Conservation (phyloP, 2,329 filamentous ascomycete species). For the Xylaria sp. region DNA sequence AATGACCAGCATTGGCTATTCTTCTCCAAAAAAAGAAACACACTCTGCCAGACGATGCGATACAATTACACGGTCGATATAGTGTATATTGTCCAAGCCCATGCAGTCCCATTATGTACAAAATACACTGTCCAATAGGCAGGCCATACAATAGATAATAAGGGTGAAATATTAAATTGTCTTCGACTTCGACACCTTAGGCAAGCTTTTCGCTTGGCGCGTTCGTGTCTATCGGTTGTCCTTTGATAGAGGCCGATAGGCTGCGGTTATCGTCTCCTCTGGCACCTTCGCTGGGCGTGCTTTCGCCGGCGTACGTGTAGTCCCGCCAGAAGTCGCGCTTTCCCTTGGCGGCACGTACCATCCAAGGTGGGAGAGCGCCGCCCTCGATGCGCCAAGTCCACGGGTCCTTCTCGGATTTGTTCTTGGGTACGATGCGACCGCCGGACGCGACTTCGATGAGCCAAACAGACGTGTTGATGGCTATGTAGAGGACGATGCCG, state of each 20-base stretch:
- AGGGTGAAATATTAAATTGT: too few species aligned
- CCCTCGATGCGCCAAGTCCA: slow-evolving; percentile 82
- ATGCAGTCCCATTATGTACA: slow-evolving; percentile 10
- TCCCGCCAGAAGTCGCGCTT: slow-evolving; percentile 76
- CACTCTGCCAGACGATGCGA: background rate
- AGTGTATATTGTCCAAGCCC: background rate
- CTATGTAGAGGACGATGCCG: slow-evolving; percentile 76
- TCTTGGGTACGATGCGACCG: slow-evolving; percentile 74
- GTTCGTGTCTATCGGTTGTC: slow-evolving; percentile 1
- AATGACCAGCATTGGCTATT: background rate
- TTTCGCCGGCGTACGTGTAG: slow-evolving; percentile 31
- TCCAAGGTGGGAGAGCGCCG: slow-evolving; percentile 77
- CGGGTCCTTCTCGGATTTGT: slow-evolving; percentile 76
- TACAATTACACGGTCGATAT: background rate
- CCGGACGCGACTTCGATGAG: slow-evolving; percentile 68
- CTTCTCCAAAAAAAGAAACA: too few species aligned
- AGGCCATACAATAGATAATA: too few species aligned
- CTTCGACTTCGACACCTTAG: background rate
- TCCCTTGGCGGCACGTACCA: slow-evolving; percentile 65
- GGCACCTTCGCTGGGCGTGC: background rate
- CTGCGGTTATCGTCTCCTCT: slow-evolving; percentile 16
- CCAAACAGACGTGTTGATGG: slow-evolving; percentile 76
- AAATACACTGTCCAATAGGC: slow-evolving; percentile 4
- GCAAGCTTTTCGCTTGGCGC: slow-evolving; percentile 10
- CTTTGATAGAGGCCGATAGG: slow-evolving; percentile 10